Base-by-base conservation (phyloP, 129 eudicot species). In the Lonicera japonica region DNA sequence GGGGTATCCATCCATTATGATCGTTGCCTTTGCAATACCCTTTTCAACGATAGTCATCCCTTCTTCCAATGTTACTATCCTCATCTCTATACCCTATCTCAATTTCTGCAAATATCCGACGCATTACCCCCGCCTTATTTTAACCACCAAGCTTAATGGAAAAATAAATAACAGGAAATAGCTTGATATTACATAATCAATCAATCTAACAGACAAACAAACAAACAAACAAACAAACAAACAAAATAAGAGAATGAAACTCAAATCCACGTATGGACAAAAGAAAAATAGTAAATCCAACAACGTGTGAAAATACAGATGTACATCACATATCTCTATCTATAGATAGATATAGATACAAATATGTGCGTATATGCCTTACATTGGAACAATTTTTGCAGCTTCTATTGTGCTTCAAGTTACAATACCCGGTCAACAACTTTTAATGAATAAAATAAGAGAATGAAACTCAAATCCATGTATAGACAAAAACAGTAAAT, bases 1-100 rank as follows among this genome's bases (percentile, higher is more conserved):
- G 9, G 85, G 78, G 52, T 54, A 60, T 22, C 86, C 90, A 67
- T 83, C 86, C 68, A 80, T 68, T 29, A 83, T 77, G 71, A 57
- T 59, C 71, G 50, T 70, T n/a, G 83, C 75, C 29, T 75, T 83
- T 8, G 54, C 22, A 36, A 77, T 50, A 8, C 83, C 86, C 55
- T 68, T 67, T 43, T 83, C 71, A 80, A 83, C 45, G 61, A 68
- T 58, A 19, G 10, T 24, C 74, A 74, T 13, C 4, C 80, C 79
- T 61, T 83, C 83, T 39, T 77, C 77, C 63, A 66, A 56, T 12
- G 40, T 69, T 29, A 76, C 34, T 3, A 43, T 61, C 73, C 63
- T 59, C 86, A 81, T 81, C 60, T 22, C 57, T 18, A 5, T 10
- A 51, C 67, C 58, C 52, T 29, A 45, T 17, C 47, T 46, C 7